Evolutionary conservation across 2,329 filamentous ascomycete genomes (phyloP).

Genomic region (Tolypocladium album): DNA sequence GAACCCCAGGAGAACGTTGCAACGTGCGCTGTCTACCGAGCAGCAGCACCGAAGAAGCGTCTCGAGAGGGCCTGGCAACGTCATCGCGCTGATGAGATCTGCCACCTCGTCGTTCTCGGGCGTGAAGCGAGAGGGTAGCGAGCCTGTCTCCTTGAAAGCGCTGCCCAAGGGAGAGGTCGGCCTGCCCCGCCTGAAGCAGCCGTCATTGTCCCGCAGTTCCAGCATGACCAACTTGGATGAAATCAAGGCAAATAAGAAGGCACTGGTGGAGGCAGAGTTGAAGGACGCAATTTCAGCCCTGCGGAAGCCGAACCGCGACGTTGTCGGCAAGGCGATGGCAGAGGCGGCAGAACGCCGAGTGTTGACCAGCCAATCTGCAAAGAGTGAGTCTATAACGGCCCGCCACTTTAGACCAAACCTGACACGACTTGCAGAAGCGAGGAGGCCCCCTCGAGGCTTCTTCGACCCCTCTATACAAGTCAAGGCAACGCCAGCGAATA

Average conservation of each 20-base stretch:
- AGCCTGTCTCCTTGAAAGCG: conserved; percentile 40
- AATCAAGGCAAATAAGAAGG: conserved; percentile 52
- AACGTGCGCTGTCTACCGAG: conserved; percentile 52
- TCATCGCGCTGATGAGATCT: conserved; percentile 56
- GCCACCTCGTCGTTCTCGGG: conserved; percentile 50
- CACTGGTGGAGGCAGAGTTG: conserved; percentile 57
- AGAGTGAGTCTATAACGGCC: conserved; percentile 30
- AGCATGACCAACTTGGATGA: conserved; percentile 42
- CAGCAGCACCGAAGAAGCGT: conserved; percentile 40
- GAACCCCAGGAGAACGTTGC: conserved; percentile 41
- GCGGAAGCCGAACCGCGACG: conserved; percentile 64
- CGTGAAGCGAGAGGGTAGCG: conserved; percentile 60
- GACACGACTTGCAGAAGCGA: conserved; percentile 32
- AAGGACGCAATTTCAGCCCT: conserved; percentile 63
- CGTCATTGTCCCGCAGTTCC: conserved; percentile 26
- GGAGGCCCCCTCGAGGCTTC: conserved; percentile 34
- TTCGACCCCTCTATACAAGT: conserved; percentile 32
- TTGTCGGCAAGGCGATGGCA: conserved; percentile 55
- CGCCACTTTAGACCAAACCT: conserved; percentile 10
- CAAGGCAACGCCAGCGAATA: conserved; percentile 47
- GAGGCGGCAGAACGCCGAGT: conserved; percentile 56
- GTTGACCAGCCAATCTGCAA: conserved; percentile 30
- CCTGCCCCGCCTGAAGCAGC: conserved; percentile 27
- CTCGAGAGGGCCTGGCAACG: conserved; percentile 44
- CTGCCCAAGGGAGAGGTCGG: conserved; percentile 32